These are phyloP conservation scores for Rhipidocladum racemiflorum DNA, from an alignment of 176 grass and related monocot species.

Conservation along the genomic window DNA sequence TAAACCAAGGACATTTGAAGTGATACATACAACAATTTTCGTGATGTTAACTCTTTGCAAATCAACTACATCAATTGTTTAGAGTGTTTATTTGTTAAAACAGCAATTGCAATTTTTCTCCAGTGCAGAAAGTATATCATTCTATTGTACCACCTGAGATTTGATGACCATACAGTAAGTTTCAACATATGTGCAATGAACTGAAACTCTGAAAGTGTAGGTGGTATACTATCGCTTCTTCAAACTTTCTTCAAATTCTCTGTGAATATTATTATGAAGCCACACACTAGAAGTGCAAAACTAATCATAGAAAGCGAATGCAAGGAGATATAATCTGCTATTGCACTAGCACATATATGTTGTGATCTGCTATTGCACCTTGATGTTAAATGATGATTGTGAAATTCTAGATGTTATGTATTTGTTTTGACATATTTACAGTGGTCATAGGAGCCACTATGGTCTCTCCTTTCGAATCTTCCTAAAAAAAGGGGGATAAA, in stretches of 20 bases:
- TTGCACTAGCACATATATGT: neutral
- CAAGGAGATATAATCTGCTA: neutral
- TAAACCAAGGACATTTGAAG: neutral
- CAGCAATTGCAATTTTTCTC: no score
- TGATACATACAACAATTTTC: neutral
- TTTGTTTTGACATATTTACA: constrained; percentile 6
- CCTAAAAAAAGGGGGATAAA: no score
- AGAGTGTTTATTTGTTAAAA: no score
- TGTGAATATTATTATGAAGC: constrained; percentile 4
- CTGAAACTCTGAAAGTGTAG: no score
- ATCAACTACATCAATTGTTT: no score
- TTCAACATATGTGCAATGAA: no score
- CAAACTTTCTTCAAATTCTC: no score
- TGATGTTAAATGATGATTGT: neutral
- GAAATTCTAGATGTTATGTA: neutral
- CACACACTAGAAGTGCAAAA: neutral
- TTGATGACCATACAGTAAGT: no score
- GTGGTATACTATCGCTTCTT: no score
- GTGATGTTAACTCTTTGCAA: no score
- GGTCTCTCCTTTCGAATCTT: neutral
- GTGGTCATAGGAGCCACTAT: neutral
- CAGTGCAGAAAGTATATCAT: no score
- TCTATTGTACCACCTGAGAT: no score
- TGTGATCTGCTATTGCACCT: neutral
- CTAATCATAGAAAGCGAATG: neutral